A percentile compares a stretch with the other conserved stretches of the same genome.
phyloP scores from a whole-genome alignment of 2,329 filamentous ascomycete species.

The Penicillium italicum region DNA sequence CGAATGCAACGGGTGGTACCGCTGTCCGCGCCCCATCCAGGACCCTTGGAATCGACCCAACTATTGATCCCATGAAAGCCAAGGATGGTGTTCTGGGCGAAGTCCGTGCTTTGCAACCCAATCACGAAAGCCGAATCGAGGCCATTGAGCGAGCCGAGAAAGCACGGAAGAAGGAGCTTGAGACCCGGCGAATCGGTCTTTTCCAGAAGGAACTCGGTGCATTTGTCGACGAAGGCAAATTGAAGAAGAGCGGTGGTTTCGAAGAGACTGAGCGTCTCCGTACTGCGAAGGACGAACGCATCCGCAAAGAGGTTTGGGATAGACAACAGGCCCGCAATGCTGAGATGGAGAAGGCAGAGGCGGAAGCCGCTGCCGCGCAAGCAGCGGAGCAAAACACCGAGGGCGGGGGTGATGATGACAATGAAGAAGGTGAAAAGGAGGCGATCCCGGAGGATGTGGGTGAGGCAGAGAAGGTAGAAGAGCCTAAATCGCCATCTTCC shows the following conservation, averaged over 20 bases:
- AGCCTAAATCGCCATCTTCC: slow-evolving; percentile 1
- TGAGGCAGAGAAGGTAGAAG: slow-evolving; percentile 1
- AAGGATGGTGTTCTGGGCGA: slow-evolving; percentile 91
- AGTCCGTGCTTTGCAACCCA: slow-evolving; percentile 87
- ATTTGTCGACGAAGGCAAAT: slow-evolving; percentile 84
- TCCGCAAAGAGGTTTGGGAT: slow-evolving; percentile 69
- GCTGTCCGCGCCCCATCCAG: slow-evolving; percentile 52
- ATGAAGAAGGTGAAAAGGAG: neutral
- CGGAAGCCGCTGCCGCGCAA: slow-evolving; percentile 29
- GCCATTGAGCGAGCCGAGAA: slow-evolving; percentile 97
- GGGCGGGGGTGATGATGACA: neutral
- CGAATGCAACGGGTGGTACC: slow-evolving; percentile 50
- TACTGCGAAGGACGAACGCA: slow-evolving; percentile 79
- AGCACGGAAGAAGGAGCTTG: slow-evolving; percentile 81
- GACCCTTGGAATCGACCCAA: slow-evolving; percentile 47
- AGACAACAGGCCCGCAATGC: slow-evolving; percentile 50
- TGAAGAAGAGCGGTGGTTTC: slow-evolving; percentile 94
- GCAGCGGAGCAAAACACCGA: slow-evolving; percentile 22
- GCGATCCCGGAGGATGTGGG: neutral
- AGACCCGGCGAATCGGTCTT: slow-evolving; percentile 67
- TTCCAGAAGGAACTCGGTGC: slow-evolving; percentile 79
- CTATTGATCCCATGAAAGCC: slow-evolving; percentile 69
- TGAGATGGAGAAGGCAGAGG: slow-evolving; percentile 44
- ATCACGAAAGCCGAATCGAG: slow-evolving; percentile 88
- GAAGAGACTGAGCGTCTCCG: slow-evolving; percentile 88